Percentiles rank a stretch among this genome's conserved stretches.
phyloP scores from a whole-genome alignment of 495 filamentous ascomycete genomes.

The Penicillium riverlandense region DNA sequence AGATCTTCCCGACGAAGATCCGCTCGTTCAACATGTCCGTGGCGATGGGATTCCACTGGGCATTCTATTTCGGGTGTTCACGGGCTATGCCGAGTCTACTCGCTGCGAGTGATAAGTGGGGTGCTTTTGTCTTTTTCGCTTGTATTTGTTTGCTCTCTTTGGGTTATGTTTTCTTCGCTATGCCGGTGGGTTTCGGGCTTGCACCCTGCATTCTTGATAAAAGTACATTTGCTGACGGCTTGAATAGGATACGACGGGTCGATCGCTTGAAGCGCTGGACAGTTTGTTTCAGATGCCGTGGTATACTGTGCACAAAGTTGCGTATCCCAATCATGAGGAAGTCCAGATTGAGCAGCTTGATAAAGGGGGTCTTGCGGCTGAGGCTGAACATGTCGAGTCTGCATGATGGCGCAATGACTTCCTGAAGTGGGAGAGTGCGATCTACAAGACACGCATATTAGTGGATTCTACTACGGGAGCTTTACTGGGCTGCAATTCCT shows the following conservation, averaged over 20 bases:
- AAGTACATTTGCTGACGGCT: background rate
- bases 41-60: conserved; percentile 46
- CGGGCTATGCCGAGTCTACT: conserved; percentile 35
- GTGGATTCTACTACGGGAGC: no score
- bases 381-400: background rate
- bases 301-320: conserved; percentile 14
- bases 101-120: conserved; percentile 12
- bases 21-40: conserved; percentile 19
- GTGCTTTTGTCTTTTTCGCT: conserved; percentile 17
- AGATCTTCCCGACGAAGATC: no score
- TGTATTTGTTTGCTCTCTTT: conserved; percentile 14
- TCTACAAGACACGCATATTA: no score
- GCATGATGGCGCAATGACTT: no score
- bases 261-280: conserved; percentile 13
- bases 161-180: conserved; percentile 18
- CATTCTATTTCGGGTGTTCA: conserved; percentile 55
- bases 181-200: conserved; percentile 8
- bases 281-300: conserved; percentile 15
- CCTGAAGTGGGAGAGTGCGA: no score
- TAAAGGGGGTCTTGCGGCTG: conserved; percentile 1
- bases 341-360: conserved; percentile 7
- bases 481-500: no score
- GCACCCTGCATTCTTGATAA: background rate
- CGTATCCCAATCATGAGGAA: conserved; percentile 7
- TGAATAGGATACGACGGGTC: conserved; percentile 16